A percentile compares a stretch with the other conserved stretches of the same genome.
Evolutionary conservation across 306 rosid species (phyloP).

Genomic region (Ormosia emarginata): DNA sequence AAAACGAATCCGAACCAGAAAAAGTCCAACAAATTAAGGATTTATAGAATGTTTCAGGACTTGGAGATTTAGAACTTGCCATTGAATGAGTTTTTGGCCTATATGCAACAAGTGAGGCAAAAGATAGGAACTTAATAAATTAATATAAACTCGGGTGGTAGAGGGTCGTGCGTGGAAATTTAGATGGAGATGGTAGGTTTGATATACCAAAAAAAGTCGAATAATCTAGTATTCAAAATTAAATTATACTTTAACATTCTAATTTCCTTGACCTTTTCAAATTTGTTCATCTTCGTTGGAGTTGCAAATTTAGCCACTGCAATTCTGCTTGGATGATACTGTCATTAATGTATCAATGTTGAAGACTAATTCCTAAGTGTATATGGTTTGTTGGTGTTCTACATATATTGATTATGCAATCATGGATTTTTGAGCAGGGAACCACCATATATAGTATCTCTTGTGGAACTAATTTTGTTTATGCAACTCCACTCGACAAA

Average conservation of each 20-base stretch:
- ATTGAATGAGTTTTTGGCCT: neutral
- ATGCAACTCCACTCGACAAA: neutral
- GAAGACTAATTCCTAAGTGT: neutral
- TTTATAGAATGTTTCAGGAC: neutral
- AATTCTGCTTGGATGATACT: neutral
- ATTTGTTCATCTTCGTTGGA: neutral
- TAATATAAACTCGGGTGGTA: neutral
- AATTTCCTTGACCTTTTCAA: neutral
- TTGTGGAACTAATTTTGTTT: neutral
- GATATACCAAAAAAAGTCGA: constrained; percentile 9
- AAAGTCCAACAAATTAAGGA: neutral
- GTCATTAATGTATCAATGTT: neutral
- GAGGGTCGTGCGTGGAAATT: neutral
- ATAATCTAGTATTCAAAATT: neutral
- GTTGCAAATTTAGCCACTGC: neutral
- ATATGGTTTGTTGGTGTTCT: neutral
- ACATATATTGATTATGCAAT: neutral
- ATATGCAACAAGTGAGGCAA: neutral
- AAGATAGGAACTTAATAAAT: neutral
- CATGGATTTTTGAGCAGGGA: neutral
- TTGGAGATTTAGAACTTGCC: neutral
- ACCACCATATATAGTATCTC: neutral
- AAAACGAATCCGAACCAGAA: neutral
- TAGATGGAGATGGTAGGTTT: neutral
- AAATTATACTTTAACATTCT: neutral